Evolutionary conservation across 768 basidiomycete genomes (phyloP).

Genomic region (Trametes meyenii): DNA sequence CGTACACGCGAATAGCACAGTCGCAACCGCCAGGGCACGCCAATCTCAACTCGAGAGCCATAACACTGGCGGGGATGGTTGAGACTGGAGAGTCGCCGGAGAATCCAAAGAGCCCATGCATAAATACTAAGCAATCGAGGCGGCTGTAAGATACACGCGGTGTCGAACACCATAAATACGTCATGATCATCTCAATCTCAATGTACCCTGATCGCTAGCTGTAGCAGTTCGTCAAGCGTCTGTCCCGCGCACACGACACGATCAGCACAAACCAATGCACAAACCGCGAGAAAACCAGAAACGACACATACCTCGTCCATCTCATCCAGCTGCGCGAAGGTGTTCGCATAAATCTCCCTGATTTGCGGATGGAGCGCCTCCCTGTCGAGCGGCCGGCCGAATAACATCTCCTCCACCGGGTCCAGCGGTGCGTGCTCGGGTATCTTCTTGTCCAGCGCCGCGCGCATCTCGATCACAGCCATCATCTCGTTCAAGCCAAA

Average conservation of each 20-base stretch:
- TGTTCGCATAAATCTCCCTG: conserved; percentile 67
- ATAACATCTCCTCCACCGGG: conserved; percentile 73
- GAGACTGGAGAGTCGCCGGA: neutral
- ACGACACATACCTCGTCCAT: conserved; percentile 65
- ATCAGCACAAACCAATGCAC: neutral
- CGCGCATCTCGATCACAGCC: conserved; percentile 78
- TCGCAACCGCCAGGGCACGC: neutral
- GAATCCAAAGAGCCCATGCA: conserved; percentile 7
- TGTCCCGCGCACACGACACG: conserved; percentile 4
- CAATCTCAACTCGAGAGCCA: too few relatives aligned
- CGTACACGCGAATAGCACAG: too few relatives aligned
- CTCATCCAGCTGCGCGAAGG: conserved; percentile 76
- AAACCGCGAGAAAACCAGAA: conserved; percentile 9
- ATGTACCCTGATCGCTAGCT: conserved; percentile 27
- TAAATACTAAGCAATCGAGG: conserved; percentile 18
- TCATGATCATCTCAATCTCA: conserved; percentile 9
- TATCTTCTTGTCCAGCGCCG: conserved; percentile 39
- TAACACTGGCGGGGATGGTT: neutral
- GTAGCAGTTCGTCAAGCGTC: conserved; percentile 34
- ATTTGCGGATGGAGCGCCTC: conserved; percentile 70
- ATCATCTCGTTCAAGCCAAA: conserved; percentile 88
- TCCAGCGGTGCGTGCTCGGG: conserved; percentile 44
- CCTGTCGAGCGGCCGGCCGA: conserved; percentile 65
- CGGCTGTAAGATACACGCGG: conserved; percentile 14
- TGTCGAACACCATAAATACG: conserved; percentile 4